Evolutionary conservation across 306 rosid species (phyloP).

Genomic region (Acacia melanoxylon): DNA sequence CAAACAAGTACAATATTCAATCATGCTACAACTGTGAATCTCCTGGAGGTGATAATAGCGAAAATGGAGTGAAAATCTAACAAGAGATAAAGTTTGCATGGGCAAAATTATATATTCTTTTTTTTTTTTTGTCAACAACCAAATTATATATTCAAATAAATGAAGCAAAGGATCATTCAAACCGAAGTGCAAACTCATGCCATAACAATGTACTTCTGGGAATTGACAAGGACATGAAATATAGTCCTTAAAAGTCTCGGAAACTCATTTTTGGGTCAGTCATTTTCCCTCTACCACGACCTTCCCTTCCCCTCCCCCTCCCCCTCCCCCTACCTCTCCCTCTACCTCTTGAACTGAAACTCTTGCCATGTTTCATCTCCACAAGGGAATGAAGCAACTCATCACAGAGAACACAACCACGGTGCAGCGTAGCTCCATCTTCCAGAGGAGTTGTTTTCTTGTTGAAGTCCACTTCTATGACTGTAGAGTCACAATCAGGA

Average conservation of each 20-base stretch:
- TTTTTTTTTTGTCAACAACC: too few species aligned
- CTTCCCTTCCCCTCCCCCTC: slow-evolving; percentile 58
- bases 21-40: neutral
- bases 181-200: slow-evolving; percentile 3
- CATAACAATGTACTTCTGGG: neutral
- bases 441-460: slow-evolving; percentile 90
- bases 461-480: slow-evolving; percentile 92
- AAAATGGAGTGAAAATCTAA: neutral
- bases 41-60: neutral
- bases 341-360: slow-evolving; percentile 61
- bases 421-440: slow-evolving; percentile 74
- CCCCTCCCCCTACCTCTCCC: slow-evolving; percentile 64
- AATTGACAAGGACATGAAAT: slow-evolving; percentile 4
- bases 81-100: neutral
- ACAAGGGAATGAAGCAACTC: slow-evolving; percentile 89
- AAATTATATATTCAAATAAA: neutral
- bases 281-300: slow-evolving; percentile 54
- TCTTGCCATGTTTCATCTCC: slow-evolving; percentile 84
- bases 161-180: neutral
- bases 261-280: slow-evolving; percentile 93
- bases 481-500: slow-evolving; percentile 73
- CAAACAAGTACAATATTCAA: neutral
- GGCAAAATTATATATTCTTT: neutral
- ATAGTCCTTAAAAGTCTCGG: slow-evolving; percentile 65
- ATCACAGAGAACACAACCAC: slow-evolving; percentile 92